These are phyloP conservation scores for Candida mattraensis DNA, from an alignment of 805 yeast genomes.

Conservation along the genomic window DNA sequence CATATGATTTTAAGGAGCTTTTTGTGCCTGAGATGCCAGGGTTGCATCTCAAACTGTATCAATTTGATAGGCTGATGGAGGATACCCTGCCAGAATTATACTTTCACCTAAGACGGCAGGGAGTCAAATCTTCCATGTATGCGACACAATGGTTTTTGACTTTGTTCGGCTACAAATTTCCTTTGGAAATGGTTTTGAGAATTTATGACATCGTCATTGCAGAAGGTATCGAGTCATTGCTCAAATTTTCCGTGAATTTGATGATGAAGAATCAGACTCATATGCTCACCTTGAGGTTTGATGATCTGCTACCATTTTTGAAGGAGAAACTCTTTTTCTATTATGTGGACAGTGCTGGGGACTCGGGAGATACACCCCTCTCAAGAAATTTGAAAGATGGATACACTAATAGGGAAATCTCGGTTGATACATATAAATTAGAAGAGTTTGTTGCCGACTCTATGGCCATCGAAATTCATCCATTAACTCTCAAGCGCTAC, in stretches of 20 bases:
- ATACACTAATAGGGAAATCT: constrained; percentile 20
- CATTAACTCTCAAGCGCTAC: constrained; percentile 69
- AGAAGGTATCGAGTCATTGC: constrained; percentile 85
- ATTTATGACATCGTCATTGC: constrained; percentile 86
- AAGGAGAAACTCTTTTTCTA: constrained; percentile 77
- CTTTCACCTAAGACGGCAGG: constrained; percentile 79
- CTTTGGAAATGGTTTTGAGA: constrained; percentile 81
- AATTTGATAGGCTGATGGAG: constrained; percentile 86
- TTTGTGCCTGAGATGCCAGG: constrained; percentile 94
- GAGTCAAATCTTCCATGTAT: constrained; percentile 90
- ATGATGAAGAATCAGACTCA: constrained; percentile 66
- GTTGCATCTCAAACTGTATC: constrained; percentile 77
- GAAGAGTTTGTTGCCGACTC: constrained; percentile 80
- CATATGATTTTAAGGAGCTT: constrained; percentile 74
- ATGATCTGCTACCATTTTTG: constrained; percentile 69
- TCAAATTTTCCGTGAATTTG: constrained; percentile 81
- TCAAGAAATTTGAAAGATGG: constrained; percentile 18
- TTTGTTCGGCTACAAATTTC: constrained; percentile 92
- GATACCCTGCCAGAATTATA: constrained; percentile 69
- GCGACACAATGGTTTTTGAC: constrained; percentile 98
- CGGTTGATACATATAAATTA: constrained; percentile 50
- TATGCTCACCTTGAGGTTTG: constrained; percentile 67
- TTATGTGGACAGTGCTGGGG: constrained; percentile 44
- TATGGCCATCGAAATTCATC: constrained; percentile 67
- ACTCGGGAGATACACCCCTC: constrained; percentile 2